These are phyloP conservation scores for Corylus americana DNA, from an alignment of 306 rosid genomes.

Conservation along the genomic window DNA sequence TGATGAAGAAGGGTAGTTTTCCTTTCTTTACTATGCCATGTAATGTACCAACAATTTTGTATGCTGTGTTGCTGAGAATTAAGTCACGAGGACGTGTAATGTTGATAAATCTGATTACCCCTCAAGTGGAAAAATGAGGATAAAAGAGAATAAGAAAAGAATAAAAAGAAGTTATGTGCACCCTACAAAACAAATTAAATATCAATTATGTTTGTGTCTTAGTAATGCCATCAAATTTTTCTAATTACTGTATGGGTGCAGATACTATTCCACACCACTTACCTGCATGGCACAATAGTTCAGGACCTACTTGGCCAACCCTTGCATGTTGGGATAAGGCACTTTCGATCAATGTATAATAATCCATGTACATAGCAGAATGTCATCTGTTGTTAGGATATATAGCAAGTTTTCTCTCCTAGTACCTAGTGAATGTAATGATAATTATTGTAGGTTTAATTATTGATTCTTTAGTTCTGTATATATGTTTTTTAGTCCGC, in stretches of 20 bases:
- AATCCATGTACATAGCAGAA: neutral
- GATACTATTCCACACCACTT: neutral
- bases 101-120: neutral
- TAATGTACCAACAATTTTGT: neutral
- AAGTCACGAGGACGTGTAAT: neutral
- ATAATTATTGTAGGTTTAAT: slow-evolving; percentile 9
- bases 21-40: slow-evolving; percentile 2
- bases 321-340: neutral
- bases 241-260: neutral
- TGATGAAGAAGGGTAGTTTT: neutral
- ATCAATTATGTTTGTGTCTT: neutral
- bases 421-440: neutral
- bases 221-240: neutral
- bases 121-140: neutral
- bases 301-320: neutral
- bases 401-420: neutral
- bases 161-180: neutral
- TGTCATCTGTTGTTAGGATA: neutral
- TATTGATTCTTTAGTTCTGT: neutral
- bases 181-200: neutral
- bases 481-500: neutral
- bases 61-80: neutral
- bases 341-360: neutral
- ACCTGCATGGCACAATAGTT: neutral
- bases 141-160: neutral